Percentiles rank a stretch among this genome's conserved stretches.
Conservation (phyloP, 345 rosid genomes). For the Brassica juncea region DNA sequence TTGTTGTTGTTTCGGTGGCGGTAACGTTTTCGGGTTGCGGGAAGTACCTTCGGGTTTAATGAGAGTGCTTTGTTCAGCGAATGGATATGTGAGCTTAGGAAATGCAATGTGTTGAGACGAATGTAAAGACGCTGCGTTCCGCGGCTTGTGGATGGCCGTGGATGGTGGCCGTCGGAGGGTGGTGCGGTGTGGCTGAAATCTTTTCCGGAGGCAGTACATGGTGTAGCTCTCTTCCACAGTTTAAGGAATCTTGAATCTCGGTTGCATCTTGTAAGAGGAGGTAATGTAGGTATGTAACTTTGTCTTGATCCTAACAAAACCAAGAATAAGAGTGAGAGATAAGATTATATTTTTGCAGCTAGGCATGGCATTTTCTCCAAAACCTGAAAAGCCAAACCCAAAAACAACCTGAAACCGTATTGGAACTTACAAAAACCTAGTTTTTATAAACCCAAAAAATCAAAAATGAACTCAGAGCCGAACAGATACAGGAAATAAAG, state of each 20-base stretch:
- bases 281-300: slow-evolving; percentile 76
- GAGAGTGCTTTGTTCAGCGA: slow-evolving; percentile 77
- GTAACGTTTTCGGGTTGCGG: slow-evolving; percentile 45
- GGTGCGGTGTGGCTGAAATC: slow-evolving; percentile 31
- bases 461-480: not conserved
- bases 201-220: slow-evolving; percentile 49
- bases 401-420: not conserved
- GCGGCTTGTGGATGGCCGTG: slow-evolving; percentile 86
- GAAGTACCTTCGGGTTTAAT: slow-evolving; percentile 57
- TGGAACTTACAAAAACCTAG: not conserved
- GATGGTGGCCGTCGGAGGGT: slow-evolving; percentile 53
- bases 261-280: slow-evolving; percentile 88
- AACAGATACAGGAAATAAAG: not conserved
- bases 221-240: slow-evolving; percentile 76
- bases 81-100: slow-evolving; percentile 68
- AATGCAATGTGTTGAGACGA: slow-evolving; percentile 83
- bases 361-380: not conserved
- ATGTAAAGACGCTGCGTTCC: slow-evolving; percentile 90
- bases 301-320: slow-evolving; percentile 66
- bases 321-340: not conserved
- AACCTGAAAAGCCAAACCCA: too few relatives aligned
- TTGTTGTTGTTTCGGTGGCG: slow-evolving; percentile 39
- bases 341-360: not conserved
- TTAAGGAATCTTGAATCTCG: slow-evolving; percentile 63
- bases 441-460: not conserved